Conservation (phyloP, 139 green algal species). For the Asterochloris erici region DNA sequence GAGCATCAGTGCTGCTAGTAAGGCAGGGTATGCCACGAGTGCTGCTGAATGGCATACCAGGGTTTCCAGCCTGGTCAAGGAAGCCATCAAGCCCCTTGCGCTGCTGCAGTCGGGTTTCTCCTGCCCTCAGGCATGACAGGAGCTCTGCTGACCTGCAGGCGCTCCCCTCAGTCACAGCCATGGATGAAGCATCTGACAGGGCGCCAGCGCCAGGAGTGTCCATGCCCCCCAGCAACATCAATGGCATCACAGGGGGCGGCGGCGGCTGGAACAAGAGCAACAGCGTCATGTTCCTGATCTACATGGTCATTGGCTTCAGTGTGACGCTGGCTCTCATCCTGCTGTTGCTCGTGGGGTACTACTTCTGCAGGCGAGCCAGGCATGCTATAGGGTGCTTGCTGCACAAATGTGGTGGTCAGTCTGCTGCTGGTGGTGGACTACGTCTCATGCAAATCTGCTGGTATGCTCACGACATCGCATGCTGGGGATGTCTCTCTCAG, state of each 20-base stretch:
- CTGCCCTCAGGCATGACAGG: neutral
- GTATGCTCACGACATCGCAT: neutral
- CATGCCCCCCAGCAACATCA: too few relatives aligned
- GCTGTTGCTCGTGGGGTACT: conserved; percentile 9
- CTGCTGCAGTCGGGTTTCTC: too few relatives aligned
- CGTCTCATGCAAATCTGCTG: neutral
- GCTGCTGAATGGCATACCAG: too few relatives aligned
- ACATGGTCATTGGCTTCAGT: conserved; percentile 25
- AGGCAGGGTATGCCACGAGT: too few relatives aligned
- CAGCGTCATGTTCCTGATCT: conserved; percentile 14
- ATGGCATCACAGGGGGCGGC: too few relatives aligned
- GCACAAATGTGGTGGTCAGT: too few relatives aligned
- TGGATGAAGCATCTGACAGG: neutral
- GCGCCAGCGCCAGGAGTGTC: too few relatives aligned
- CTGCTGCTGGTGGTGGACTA: neutral
- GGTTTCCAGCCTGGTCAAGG: too few relatives aligned
- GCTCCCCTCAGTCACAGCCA: neutral
- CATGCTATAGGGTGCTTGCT: neutral
- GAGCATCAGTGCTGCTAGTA: too few relatives aligned
- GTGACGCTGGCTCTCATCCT: conserved; percentile 20
- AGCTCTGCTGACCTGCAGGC: neutral
- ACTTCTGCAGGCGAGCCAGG: conserved; percentile 10
- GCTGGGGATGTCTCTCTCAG: too few relatives aligned
- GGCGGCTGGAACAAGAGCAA: neutral
- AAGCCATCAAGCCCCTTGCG: too few relatives aligned